These are phyloP conservation scores for Fusarium armeniacum DNA, from an alignment of 2,329 filamentous ascomycete genomes.

Conservation along the genomic window DNA sequence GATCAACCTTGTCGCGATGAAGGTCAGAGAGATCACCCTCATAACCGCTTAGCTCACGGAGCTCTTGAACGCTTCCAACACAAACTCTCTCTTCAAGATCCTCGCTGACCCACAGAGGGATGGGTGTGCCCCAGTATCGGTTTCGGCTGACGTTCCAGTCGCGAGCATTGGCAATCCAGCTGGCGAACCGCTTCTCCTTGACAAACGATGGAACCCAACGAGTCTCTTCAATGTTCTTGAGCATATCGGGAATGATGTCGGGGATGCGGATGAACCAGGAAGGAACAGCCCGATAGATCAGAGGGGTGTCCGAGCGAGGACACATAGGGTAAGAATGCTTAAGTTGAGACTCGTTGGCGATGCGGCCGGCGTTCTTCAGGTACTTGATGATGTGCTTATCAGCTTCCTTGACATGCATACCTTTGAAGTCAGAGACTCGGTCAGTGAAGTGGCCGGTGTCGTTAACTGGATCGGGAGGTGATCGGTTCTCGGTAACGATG, in stretches of 20 bases:
- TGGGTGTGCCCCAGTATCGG: constrained; percentile 94
- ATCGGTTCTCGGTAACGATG: constrained; percentile 80
- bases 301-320: constrained; percentile 91
- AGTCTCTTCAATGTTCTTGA: constrained; percentile 89
- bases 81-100: constrained; percentile 90
- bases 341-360: constrained; percentile 88
- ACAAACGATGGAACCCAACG: constrained; percentile 94
- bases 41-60: constrained; percentile 89
- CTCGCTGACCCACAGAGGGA: constrained; percentile 92
- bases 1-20: constrained; percentile 92
- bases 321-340: constrained; percentile 95
- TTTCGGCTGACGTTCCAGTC: constrained; percentile 98
- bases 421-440: constrained; percentile 83
- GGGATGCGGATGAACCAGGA: constrained; percentile 96
- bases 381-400: constrained; percentile 95
- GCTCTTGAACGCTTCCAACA: constrained; percentile 85
- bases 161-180: constrained; percentile 90
- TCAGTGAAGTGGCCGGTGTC: constrained; percentile 84
- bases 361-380: constrained; percentile 79
- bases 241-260: constrained; percentile 86
- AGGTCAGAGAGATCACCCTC: constrained; percentile 86
- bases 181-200: constrained; percentile 90
- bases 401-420: constrained; percentile 90
- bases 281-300: constrained; percentile 92
- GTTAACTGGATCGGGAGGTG: constrained; percentile 93